Evolutionary conservation across 495 filamentous ascomycete genomes (phyloP), one percentile per base, ranked within the genome.

Genomic region (Podospora australis): DNA sequence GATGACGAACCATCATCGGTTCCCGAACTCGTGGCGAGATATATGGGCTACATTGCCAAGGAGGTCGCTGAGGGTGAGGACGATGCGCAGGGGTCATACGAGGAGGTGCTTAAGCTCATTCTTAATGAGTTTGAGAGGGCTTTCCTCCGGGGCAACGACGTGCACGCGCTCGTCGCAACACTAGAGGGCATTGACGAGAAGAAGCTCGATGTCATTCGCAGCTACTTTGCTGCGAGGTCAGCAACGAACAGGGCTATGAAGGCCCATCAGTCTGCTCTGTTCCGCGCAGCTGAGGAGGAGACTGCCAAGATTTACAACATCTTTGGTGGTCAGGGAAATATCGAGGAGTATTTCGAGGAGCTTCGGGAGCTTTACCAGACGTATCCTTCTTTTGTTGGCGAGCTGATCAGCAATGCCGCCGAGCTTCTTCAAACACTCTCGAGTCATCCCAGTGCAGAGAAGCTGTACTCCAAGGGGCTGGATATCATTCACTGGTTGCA

Each of bases 331-430:
- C 94, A 99, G 64, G 94, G 94, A 45, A 99, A 97, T 65, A 96
- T 97, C 50, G 90, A 97, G 65, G 94, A 97, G 66, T 99, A 97
- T 69, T 99, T 97, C 62, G 90, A 96, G 46, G 94, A 99, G 69
- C 78, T 99, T 32, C 82, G 91, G 29, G 84, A 91, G 65, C 75
- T 97, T 25, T 94, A 90, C 72, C 79, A 75, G 39, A 94, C 88
- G 11, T 99, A 99, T 66, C 83, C 86, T 2, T 85, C 86, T 2
- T 88, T 97, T 45, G 81, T 97, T 4, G 86, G 89, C 48, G 86
- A 92, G 35, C 77, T 96, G 38, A 78, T 99, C 56, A 70, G 70
- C 25, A 77, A 82, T 19, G 85, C 88, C 1, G 88, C 92, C 2
- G 80, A 89, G 53, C 80, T 90, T 32, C 78, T 99, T 21, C 88